These are phyloP conservation scores for Thalassiosira profunda DNA, from an alignment of 108 stramenopile genomes.

Conservation along the genomic window DNA sequence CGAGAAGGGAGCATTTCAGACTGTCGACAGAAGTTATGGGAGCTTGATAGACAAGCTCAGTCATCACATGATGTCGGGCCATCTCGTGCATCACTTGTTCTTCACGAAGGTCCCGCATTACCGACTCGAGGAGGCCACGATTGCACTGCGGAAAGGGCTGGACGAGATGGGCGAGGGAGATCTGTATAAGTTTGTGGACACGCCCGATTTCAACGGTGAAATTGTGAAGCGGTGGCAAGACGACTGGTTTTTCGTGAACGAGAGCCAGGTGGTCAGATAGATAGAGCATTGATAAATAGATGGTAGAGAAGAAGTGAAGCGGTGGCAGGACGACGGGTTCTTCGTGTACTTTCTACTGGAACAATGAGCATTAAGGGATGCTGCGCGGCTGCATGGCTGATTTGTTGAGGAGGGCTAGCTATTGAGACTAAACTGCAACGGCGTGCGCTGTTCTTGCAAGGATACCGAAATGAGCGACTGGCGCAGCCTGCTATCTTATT, in stretches of 20 bases:
- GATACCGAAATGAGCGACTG: too few species aligned
- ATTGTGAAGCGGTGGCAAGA: conserved; percentile 72
- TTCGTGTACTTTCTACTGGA: too few species aligned
- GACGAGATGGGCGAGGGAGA: conserved; percentile 45
- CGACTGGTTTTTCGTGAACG: conserved; percentile 81
- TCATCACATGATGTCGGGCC: conserved; percentile 96
- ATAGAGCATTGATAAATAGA: too few species aligned
- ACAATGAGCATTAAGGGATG: too few species aligned
- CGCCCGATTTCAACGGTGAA: conserved; percentile 65
- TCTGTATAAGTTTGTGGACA: conserved; percentile 60
- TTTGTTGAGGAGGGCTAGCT: too few species aligned
- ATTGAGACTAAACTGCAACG: too few species aligned
- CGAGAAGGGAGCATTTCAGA: conserved; percentile 86
- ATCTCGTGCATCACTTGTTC: conserved; percentile 94
- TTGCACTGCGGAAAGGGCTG: conserved; percentile 45
- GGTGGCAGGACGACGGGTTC: too few species aligned
- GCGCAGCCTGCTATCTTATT: too few species aligned
- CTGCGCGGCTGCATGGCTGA: too few species aligned
- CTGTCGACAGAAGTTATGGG: conserved; percentile 90
- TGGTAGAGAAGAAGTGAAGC: too few species aligned
- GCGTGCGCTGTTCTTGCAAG: too few species aligned
- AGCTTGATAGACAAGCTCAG: conserved; percentile 76
- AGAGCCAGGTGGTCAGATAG: conserved; percentile 73
- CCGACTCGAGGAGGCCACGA: conserved; percentile 67
- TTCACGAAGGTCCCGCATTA: conserved; percentile 93